Conservation (phyloP, 129 eudicot genomes). For the Flaveria linearis region DNA sequence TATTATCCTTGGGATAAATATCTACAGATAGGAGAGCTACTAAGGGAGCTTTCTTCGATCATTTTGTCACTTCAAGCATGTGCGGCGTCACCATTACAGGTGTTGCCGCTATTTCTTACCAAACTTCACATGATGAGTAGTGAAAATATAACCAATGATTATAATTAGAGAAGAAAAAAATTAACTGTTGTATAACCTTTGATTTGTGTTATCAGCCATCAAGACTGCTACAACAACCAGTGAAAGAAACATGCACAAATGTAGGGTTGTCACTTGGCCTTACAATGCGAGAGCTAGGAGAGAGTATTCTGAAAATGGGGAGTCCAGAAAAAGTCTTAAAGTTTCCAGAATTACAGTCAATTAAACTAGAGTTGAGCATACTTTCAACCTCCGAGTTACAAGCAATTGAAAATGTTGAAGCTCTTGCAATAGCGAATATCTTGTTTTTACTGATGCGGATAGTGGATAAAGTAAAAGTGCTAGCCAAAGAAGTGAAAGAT, state of each 20-base stretch:
- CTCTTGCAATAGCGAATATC: constrained; percentile 54
- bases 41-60: constrained; percentile 64
- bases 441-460: constrained; percentile 55
- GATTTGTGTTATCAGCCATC: constrained; percentile 48
- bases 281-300: constrained; percentile 71
- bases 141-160: neutral
- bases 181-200: constrained; percentile 12
- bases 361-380: constrained; percentile 41
- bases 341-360: constrained; percentile 48
- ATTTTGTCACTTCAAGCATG: constrained; percentile 62
- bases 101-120: constrained; percentile 18
- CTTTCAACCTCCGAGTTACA: constrained; percentile 33
- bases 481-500: constrained; percentile 66
- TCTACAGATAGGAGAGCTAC: constrained; percentile 60
- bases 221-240: constrained; percentile 30
- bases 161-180: neutral
- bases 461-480: constrained; percentile 51
- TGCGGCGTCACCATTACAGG: constrained; percentile 62
- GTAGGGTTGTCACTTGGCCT: constrained; percentile 40
- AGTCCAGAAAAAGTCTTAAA: constrained; percentile 41
- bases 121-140: neutral
- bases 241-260: constrained; percentile 51
- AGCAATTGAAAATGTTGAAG: constrained; percentile 43
- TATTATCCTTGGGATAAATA: constrained; percentile 80
- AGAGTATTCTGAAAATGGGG: constrained; percentile 58